phyloP scores from a whole-genome alignment of 345 rosid genomes.

The Euclidium syriacum region DNA sequence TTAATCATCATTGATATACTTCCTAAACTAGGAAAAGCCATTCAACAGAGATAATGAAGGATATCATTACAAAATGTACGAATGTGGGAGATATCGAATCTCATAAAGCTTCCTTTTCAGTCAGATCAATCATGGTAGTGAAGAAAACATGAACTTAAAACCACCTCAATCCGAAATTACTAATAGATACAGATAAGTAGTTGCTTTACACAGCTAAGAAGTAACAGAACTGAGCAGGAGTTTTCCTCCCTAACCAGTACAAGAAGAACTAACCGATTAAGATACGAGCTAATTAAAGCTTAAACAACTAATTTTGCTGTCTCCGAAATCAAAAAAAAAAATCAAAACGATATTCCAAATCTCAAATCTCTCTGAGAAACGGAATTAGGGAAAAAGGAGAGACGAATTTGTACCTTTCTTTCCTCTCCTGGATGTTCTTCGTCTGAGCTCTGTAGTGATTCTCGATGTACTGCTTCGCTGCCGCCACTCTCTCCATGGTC shows the following conservation, averaged over 20 bases:
- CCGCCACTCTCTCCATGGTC: constrained; percentile 99
- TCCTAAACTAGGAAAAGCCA: neutral
- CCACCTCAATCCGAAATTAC: neutral
- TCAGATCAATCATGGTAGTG: neutral
- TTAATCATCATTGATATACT: neutral
- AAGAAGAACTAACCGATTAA: neutral
- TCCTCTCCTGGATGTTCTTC: constrained; percentile 86
- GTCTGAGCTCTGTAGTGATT: constrained; percentile 91
- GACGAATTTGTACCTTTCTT: constrained; percentile 57
- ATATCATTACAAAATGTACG: neutral
- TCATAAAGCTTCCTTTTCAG: neutral
- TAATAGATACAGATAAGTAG: neutral
- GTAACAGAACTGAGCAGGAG: constrained; percentile 2
- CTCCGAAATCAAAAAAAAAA: constrained; percentile 6
- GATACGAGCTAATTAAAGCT: constrained; percentile 1
- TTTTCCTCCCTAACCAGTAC: neutral
- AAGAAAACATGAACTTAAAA: neutral
- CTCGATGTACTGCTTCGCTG: constrained; percentile 95
- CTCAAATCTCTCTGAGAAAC: constrained; percentile 17
- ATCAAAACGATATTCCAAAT: constrained; percentile 16
- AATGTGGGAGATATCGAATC: neutral
- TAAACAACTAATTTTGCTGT: constrained; percentile 21
- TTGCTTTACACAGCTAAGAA: constrained; percentile 1
- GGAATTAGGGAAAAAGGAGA: neutral
- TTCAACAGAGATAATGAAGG: neutral